These are phyloP conservation scores for Tuber borchii DNA, from an alignment of 495 filamentous ascomycete genomes.

Conservation along the genomic window DNA sequence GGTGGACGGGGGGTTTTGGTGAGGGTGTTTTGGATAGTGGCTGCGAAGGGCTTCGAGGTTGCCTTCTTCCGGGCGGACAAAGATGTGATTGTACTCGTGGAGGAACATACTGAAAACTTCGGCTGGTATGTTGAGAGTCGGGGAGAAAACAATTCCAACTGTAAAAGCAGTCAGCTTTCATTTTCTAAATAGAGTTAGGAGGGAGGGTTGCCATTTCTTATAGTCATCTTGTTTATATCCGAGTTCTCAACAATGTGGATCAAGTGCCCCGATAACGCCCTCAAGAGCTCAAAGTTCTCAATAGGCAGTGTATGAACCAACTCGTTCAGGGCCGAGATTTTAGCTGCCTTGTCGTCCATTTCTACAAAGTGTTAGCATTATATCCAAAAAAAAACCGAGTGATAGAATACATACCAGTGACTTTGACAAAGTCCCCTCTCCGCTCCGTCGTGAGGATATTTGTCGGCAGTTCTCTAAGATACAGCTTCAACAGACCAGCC, in stretches of 20 bases:
- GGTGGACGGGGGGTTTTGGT: conserved; percentile 17
- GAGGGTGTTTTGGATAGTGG: neutral
- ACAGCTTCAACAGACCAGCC: conserved; percentile 87
- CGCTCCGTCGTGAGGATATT: conserved; percentile 87
- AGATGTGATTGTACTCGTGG: conserved; percentile 81
- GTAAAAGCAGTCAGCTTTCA: conserved; percentile 6
- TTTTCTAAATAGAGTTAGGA: neutral
- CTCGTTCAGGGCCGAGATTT: conserved; percentile 72
- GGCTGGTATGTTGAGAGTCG: conserved; percentile 91
- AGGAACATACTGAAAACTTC: conserved; percentile 91
- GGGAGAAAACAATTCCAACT: conserved; percentile 97
- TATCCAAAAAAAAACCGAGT: neutral
- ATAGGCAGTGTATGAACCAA: conserved; percentile 78
- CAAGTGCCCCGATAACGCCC: conserved; percentile 76
- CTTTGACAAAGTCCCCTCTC: conserved; percentile 78
- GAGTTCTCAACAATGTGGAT: conserved; percentile 84
- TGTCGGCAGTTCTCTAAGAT: conserved; percentile 82
- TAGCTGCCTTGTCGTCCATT: conserved; percentile 62
- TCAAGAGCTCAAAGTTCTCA: conserved; percentile 70
- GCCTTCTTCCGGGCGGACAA: conserved; percentile 61
- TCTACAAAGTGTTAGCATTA: conserved; percentile 45
- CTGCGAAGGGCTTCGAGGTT: conserved; percentile 29
- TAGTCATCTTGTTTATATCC: conserved; percentile 94
- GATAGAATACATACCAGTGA: conserved; percentile 58
- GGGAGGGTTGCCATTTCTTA: conserved; percentile 57